phyloP scores from a whole-genome alignment of 2,329 filamentous ascomycete species.

The Trematosphaeria pertusa region DNA sequence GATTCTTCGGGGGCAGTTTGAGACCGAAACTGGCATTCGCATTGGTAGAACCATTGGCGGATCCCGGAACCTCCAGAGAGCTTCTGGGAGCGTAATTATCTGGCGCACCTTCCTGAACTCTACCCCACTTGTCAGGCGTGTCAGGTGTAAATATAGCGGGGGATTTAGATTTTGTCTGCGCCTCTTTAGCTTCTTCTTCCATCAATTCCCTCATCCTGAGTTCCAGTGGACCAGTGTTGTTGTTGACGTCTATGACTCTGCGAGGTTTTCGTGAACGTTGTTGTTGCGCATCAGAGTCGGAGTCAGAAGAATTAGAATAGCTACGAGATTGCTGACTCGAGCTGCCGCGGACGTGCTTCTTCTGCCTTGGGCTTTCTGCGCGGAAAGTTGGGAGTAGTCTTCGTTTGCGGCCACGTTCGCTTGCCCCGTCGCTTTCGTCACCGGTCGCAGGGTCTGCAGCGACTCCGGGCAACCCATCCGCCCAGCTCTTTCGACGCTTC shows the following conservation, averaged over 20 bases:
- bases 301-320: conserved; percentile 42
- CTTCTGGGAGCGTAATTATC: conserved; percentile 24
- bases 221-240: conserved; percentile 56
- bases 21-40: conserved; percentile 24
- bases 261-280: conserved; percentile 57
- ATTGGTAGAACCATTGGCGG: conserved; percentile 27
- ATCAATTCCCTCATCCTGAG: conserved; percentile 54
- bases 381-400: conserved; percentile 41
- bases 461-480: conserved; percentile 35
- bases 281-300: conserved; percentile 58
- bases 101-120: conserved; percentile 26
- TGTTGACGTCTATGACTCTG: conserved; percentile 53
- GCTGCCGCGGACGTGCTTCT: conserved; percentile 37
- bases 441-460: conserved; percentile 36
- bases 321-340: conserved; percentile 37
- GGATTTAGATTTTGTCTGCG: conserved; percentile 40
- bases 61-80: conserved; percentile 32
- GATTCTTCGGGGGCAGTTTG: conserved; percentile 29
- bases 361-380: conserved; percentile 40
- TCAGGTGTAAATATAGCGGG: conserved; percentile 52
- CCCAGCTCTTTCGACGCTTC: conserved; percentile 42
- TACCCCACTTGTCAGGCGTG: conserved; percentile 50
- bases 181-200: conserved; percentile 50
- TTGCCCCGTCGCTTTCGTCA: conserved; percentile 46
- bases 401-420: conserved; percentile 47